Base-by-base conservation (phyloP, 345 rosid genomes). In the Physaria fendleri region DNA sequence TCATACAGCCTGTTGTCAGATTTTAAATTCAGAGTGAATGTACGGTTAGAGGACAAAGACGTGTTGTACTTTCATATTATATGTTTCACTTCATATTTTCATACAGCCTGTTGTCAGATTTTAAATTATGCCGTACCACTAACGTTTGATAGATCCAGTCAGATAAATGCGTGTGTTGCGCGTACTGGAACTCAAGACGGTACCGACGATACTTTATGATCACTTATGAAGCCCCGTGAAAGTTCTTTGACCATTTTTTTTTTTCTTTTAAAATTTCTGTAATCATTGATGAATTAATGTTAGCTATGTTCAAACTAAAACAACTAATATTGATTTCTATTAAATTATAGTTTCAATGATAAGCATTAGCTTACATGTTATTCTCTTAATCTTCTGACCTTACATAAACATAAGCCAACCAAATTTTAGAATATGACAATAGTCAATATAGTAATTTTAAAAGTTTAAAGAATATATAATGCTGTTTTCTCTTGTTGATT, bases 31-130 rank as follows among this genome's bases (percentile, higher is more conserved):
- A 68, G 73, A 44, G 21, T 27, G 56, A 61, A 53, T 37, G 73
- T 61, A 68, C 73, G 73, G 66, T 52, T 25, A 27, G 66, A 68
- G 73, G 73, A 68, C 73, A 45, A 45, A 68, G 67, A 68, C 73
- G 56, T 68, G 73, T 60, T 44, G 73, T 68, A 60, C 73, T 60
- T 68, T 37, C 50, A 44, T 21, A 52, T 22, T 34, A 60, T 68
- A 68, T 46, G 43, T 20, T 60, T 44, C 42, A 43, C 42, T 44
- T 67, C 72, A 23, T 32, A 66, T 57, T 33, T 29, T 13, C 33
- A 38, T 43, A 60, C 73, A 68, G 70, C 53, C n/a, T n/a, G n/a
- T 71, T 60, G 35, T 68, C 54, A 5, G n/a, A 13, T 10, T 44
- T 50, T 60, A 12, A 35, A 53, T 44, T 29, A 15, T 11, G 56